A percentile compares a stretch with the other conserved stretches of the same genome.
Evolutionary conservation across 306 rosid genomes (phyloP).

Genomic region (Acacia acuminata): DNA sequence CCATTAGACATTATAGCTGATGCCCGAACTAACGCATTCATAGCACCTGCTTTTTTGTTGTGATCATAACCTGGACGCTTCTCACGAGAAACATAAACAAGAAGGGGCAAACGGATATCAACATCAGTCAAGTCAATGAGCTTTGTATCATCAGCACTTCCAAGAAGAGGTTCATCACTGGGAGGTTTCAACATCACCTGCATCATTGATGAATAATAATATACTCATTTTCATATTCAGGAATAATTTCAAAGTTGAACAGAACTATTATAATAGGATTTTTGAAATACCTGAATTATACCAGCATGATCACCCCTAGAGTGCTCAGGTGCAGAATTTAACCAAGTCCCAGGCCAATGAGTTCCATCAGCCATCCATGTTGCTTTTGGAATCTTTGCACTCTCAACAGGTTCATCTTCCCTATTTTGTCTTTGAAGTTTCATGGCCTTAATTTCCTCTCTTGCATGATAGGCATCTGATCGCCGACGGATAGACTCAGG

Average conservation of each 20-base stretch:
- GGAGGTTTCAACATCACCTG: conserved; percentile 99
- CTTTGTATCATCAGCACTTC: conserved; percentile 63
- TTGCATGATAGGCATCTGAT: conserved; percentile 92
- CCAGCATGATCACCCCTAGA: conserved; percentile 92
- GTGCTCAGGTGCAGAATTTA: conserved; percentile 72
- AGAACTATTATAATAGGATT: conserved; percentile 18
- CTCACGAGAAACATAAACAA: conserved; percentile 94
- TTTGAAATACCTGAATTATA: conserved; percentile 77
- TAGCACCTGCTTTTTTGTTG: conserved; percentile 96
- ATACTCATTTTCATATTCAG: conserved; percentile 20
- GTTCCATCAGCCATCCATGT: conserved; percentile 99
- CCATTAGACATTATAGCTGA: conserved; percentile 95
- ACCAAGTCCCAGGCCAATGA: conserved; percentile 99
- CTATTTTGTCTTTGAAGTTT: conserved; percentile 78
- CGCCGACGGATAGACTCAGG: conserved; percentile 95
- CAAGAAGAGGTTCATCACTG: conserved; percentile 85
- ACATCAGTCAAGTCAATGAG: conserved; percentile 71
- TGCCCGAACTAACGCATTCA: conserved; percentile 94
- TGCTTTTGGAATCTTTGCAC: conserved; percentile 79
- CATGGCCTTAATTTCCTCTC: conserved; percentile 96
- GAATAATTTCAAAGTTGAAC: not conserved
- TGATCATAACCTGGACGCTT: conserved; percentile 97
- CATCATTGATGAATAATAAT: conserved; percentile 31
- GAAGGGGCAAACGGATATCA: conserved; percentile 92
- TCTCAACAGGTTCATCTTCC: conserved; percentile 72